These are phyloP conservation scores for Baorangia bicolor DNA, from an alignment of 768 basidiomycete genomes.

Conservation along the genomic window DNA sequence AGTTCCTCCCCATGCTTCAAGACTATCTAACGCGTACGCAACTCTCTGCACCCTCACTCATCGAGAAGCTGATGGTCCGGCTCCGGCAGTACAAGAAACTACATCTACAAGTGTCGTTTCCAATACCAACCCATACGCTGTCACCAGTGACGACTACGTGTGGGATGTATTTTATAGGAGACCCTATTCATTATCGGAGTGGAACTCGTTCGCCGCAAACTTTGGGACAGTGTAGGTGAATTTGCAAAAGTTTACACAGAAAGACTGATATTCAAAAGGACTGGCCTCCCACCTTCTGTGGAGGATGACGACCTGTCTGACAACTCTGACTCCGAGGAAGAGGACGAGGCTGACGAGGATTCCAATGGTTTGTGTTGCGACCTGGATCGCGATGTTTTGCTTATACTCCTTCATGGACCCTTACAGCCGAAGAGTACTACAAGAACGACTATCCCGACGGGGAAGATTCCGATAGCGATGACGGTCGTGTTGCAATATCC, in stretches of 20 bases:
- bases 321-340: constrained; percentile 61
- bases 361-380: constrained; percentile 60
- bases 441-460: constrained; percentile 86
- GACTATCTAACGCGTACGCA: constrained; percentile 66
- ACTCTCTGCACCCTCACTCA: not conserved
- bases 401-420: not conserved
- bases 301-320: constrained; percentile 56
- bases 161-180: constrained; percentile 84
- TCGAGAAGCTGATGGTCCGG: not conserved
- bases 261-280: constrained; percentile 37
- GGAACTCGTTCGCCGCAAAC: constrained; percentile 53
- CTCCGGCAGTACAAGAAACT: constrained; percentile 27
- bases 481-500: constrained; percentile 34
- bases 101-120: constrained; percentile 10
- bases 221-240: constrained; percentile 62
- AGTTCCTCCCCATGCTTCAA: constrained; percentile 73
- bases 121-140: not conserved
- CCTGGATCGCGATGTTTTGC: not conserved
- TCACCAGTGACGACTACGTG: constrained; percentile 61
- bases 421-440: constrained; percentile 75
- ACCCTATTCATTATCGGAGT: constrained; percentile 57
- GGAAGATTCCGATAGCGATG: constrained; percentile 44
- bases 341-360: constrained; percentile 80
- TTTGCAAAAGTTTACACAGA: not conserved
- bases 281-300: constrained; percentile 59